Evolutionary conservation across 805 yeast species (phyloP).

Genomic region (Wickerhamiella vanderwaltii): DNA sequence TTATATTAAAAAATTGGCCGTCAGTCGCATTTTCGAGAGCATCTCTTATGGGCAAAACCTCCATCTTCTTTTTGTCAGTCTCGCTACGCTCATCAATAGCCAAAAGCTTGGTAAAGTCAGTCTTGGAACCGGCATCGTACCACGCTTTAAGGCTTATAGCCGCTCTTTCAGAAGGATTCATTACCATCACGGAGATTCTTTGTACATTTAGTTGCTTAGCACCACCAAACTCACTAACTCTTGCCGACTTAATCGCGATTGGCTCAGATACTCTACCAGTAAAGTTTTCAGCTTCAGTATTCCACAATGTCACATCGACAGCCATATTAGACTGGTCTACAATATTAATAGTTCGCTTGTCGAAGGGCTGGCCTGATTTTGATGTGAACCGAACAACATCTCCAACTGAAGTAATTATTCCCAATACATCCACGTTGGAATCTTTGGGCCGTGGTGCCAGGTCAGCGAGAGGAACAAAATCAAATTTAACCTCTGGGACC

Average conservation of each 20-base stretch:
- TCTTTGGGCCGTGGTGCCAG: conserved; percentile 48
- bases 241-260: conserved; percentile 84
- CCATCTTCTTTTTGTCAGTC: conserved; percentile 33
- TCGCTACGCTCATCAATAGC: conserved; percentile 33
- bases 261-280: conserved; percentile 47
- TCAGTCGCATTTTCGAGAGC: conserved; percentile 54
- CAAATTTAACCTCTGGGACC: conserved; percentile 71
- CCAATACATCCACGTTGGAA: conserved; percentile 72
- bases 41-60: conserved; percentile 51
- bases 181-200: conserved; percentile 58
- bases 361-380: conserved; percentile 76
- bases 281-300: conserved; percentile 71
- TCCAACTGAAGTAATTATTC: conserved; percentile 65
- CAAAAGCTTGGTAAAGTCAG: conserved; percentile 47
- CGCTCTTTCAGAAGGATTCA: conserved; percentile 82
- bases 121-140: conserved; percentile 63
- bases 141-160: conserved; percentile 82
- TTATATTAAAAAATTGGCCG: conserved; percentile 65
- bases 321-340: conserved; percentile 77
- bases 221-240: conserved; percentile 66
- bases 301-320: conserved; percentile 80
- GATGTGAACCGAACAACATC: conserved; percentile 72
- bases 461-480: conserved; percentile 56
- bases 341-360: conserved; percentile 75
- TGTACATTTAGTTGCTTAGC: conserved; percentile 77